Base-by-base conservation (phyloP, 2,329 filamentous ascomycete species). In the Moelleriella libera region DNA sequence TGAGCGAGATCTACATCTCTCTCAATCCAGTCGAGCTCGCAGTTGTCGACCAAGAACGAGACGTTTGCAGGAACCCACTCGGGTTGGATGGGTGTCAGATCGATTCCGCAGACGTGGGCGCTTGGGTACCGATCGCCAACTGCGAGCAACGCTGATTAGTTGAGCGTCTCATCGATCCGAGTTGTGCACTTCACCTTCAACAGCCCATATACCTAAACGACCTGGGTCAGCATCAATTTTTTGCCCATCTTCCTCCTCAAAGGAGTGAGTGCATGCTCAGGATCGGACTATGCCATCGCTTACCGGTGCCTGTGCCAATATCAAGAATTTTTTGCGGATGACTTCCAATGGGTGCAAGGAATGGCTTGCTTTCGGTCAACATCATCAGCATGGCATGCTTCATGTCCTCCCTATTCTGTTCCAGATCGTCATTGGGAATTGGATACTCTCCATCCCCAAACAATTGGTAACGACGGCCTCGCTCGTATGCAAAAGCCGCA, bases 1-100 rank as follows among this genome's bases (percentile, higher is more conserved):
- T 66, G 59, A 9, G 63, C 59, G 12, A 61, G 53, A 47, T 65
- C 62, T 21, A 50, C 51, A 6, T 56, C 50, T 4, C 51, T 46
- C 21, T 50, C 48, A 12, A 50, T 48, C 61, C 62, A 65, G 30
- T 60, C 58, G 39, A 58, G 51, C 43, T 65, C 60, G 31, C 58
- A 56, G 48, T 65, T 60, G 44, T 65, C 63, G 30, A 65, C 59
- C 37, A 66, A 41, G 47, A 68, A 68, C 32, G 59, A 56, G 12
- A 68, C 65, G 43, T 68, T 68, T 0, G 64, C 60, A 3, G 66
- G 65, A 4, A 67, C 62, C 64, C 63, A 67, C 29, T 58, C 45
- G 1, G 67, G 64, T 49, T 69, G 66, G 10, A 65, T 66, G 0
- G 66, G 65, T 7, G 58, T 63, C n/a, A 68, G 48, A 47, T 68